These are phyloP conservation scores for Colletotrichum sp. DNA, from an alignment of 2,329 filamentous ascomycete genomes.

Conservation along the genomic window DNA sequence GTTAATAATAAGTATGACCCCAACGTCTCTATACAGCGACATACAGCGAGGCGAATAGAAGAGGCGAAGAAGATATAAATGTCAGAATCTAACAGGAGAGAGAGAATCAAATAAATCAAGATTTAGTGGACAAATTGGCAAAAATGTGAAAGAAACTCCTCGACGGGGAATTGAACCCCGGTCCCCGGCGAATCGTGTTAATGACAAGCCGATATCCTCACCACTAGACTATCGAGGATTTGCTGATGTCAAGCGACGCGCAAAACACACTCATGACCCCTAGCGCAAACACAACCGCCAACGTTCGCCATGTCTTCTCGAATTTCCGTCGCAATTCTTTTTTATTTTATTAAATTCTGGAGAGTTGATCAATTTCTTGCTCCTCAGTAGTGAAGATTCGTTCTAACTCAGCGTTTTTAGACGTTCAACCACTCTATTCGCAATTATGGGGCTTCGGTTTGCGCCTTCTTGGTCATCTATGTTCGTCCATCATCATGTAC, in stretches of 20 bases:
- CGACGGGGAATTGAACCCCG: constrained; percentile 23
- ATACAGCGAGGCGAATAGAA: neutral
- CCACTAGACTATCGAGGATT: constrained; percentile 22
- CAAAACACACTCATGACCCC: fast-evolving
- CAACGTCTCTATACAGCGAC: neutral
- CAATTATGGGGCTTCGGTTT: neutral
- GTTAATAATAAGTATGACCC: neutral
- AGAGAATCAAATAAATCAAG: neutral
- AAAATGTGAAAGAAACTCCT: constrained; percentile 2
- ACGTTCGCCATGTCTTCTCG: neutral
- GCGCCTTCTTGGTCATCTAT: neutral
- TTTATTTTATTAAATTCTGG: neutral
- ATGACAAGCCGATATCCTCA: constrained; percentile 22
- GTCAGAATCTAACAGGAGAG: too few species aligned
- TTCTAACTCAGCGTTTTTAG: neutral
- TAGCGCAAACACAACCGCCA: neutral
- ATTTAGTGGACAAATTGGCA: neutral
- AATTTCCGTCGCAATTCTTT: neutral
- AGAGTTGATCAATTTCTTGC: fast-evolving
- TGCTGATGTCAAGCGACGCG: fast-evolving
- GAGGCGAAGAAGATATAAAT: neutral
- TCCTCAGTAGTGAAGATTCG: neutral
- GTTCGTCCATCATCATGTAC: neutral
- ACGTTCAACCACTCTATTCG: neutral
- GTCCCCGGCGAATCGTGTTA: constrained; percentile 7